These are phyloP conservation scores for Gynostemma pentaphyllum DNA, from an alignment of 306 rosid species.

Conservation along the genomic window DNA sequence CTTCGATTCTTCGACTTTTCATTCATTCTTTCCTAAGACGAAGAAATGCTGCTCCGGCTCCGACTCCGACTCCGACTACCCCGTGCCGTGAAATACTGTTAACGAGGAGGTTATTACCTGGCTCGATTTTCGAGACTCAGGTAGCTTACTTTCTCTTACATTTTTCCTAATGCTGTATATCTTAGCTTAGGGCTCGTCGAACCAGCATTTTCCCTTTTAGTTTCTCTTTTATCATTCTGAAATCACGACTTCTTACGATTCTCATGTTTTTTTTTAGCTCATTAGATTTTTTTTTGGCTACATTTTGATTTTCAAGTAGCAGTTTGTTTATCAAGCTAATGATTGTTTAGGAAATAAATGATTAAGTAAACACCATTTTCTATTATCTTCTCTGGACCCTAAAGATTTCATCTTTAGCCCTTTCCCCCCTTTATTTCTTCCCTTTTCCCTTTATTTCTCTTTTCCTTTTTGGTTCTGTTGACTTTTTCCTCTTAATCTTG, in stretches of 20 bases:
- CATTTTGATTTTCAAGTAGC: too few relatives aligned
- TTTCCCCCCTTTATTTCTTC: not conserved
- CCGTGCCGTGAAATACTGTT: not conserved
- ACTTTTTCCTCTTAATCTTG: not conserved
- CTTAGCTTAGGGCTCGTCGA: slow-evolving; percentile 3
- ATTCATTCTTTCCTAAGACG: too few relatives aligned
- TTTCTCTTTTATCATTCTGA: not conserved
- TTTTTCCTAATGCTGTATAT: not conserved
- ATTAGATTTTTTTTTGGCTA: not conserved
- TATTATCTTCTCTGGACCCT: not conserved
- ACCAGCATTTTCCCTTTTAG: not conserved
- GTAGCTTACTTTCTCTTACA: not conserved
- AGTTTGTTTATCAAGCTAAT: too few relatives aligned
- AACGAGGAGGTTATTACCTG: not conserved
- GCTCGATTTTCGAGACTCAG: not conserved
- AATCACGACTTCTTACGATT: slow-evolving; percentile 1
- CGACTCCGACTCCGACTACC: too few relatives aligned
- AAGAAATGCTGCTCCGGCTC: not conserved
- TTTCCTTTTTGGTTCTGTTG: not conserved
- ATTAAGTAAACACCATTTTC: slow-evolving; percentile 1
- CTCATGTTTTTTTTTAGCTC: not conserved
- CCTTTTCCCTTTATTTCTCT: not conserved
- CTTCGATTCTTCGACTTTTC: too few relatives aligned
- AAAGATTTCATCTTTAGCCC: not conserved
- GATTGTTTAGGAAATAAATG: too few relatives aligned